Evolutionary conservation across 257 asterid genomes (phyloP).

Genomic region (Galeopsis tetrahit): DNA sequence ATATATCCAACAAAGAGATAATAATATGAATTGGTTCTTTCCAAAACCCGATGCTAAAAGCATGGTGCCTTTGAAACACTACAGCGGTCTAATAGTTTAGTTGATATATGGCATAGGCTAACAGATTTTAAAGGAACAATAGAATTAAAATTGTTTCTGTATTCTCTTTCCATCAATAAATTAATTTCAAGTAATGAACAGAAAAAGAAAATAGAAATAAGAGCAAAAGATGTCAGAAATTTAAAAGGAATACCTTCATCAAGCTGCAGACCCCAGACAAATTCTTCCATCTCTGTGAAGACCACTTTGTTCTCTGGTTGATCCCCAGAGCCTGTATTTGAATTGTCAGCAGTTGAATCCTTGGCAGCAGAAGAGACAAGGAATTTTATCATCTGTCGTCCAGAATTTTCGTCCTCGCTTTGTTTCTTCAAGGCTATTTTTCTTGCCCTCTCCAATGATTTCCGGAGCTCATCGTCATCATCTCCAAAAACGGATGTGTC

Average conservation of each 20-base stretch:
- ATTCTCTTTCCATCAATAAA: background rate
- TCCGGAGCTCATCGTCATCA: constrained; percentile 88
- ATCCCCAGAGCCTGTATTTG: constrained; percentile 54
- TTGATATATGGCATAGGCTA: constrained; percentile 14
- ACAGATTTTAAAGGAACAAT: constrained; percentile 13
- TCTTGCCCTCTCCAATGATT: constrained; percentile 90
- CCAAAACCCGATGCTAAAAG: constrained; percentile 8
- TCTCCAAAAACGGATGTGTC: constrained; percentile 71
- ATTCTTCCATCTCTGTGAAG: constrained; percentile 98
- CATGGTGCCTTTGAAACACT: background rate
- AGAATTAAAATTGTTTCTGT: background rate
- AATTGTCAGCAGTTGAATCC: constrained; percentile 45
- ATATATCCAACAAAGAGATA: constrained; percentile 5
- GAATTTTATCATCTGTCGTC: constrained; percentile 50
- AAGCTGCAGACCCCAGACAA: constrained; percentile 95
- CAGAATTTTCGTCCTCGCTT: constrained; percentile 55
- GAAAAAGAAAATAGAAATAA: background rate
- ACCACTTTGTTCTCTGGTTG: constrained; percentile 77
- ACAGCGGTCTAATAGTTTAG: background rate
- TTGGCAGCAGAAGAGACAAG: constrained; percentile 58
- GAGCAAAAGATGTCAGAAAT: background rate
- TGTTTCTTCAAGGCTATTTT: constrained; percentile 74
- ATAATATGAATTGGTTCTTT: background rate
- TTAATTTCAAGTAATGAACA: background rate
- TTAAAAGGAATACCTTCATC: constrained; percentile 68